Evolutionary conservation across 148 eudicot genomes (phyloP), one percentile per base, ranked within the genome.

Genomic region (Vaccinium macrocarpon): DNA sequence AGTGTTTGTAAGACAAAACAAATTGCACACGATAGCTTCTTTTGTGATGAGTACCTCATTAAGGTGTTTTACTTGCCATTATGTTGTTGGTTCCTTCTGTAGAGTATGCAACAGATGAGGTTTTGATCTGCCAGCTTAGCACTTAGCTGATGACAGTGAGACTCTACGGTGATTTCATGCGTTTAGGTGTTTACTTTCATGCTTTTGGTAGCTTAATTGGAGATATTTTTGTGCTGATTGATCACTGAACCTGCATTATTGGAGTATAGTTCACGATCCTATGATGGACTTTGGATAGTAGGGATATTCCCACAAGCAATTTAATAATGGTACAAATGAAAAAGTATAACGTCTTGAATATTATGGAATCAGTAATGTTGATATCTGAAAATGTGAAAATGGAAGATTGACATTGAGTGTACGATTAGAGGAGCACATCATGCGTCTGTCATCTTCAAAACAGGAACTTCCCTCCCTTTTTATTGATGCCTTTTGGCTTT

Each of bases 51-150:
- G 68, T 48, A 56, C 64, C 38, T 8, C 1, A 15, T 27, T 15
- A 8, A 53, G 48, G 38, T 18, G 2, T 56, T n/a, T 56, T 79
- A 27, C 46, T 53, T 55, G 15, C 66, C 66, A 52, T 50, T 66
- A 21, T 66, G 46, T 15, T 21, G 21, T 81, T 48, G 75, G 21
- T 81, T 80, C 32, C 55, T 64, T 66, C 21, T 12, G 46, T 38
- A 62, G 51, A n/a, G 66, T 56, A 49, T 64, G 46, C 49, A 49
- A 49, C 35, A 48, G 16, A 53, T 32, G 73, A 25, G 42, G 56
- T 66, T 81, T 81, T 81, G 76, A 81, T 81, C 23, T 13, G 42
- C 15, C 23, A 68, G 71, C 76, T 66, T 15, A 50, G 48, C 57
- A 66, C 48, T 64, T 61, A 11, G 21, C 35, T 25, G 61, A 48